Conservation (phyloP, 23 red algal species). For the Cyanidiococcus yangmingshanensis region DNA sequence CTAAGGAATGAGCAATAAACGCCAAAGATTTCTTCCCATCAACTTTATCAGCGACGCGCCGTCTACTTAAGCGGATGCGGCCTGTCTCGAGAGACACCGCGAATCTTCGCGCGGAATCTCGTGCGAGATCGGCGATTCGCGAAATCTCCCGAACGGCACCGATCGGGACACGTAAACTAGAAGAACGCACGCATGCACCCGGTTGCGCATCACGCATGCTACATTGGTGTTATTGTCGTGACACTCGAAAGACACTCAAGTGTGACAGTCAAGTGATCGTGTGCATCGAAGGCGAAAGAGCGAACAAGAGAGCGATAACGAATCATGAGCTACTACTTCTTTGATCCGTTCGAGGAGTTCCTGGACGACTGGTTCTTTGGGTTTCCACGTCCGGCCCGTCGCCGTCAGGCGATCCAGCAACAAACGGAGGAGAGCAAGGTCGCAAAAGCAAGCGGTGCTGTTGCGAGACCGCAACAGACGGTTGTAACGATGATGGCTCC, state of each 20-base stretch:
- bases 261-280: too few relatives aligned
- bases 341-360: slow-evolving; percentile 8
- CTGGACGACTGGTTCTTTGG: slow-evolving; percentile 6
- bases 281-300: too few relatives aligned
- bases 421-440: not conserved
- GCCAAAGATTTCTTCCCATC: too few relatives aligned
- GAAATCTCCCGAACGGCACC: not conserved
- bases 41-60: too few relatives aligned
- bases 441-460: not conserved
- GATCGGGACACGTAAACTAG: not conserved
- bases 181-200: too few relatives aligned
- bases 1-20: too few relatives aligned
- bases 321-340: slow-evolving; percentile 20
- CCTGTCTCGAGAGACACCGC: not conserved
- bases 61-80: not conserved
- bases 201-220: too few relatives aligned
- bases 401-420: not conserved
- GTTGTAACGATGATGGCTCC: slow-evolving; percentile 12
- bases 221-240: too few relatives aligned
- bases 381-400: not conserved
- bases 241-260: too few relatives aligned
- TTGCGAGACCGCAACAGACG: not conserved
- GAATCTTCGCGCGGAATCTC: not conserved
- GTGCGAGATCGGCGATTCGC: not conserved
- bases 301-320: not conserved